Evolutionary conservation across 805 yeast species (phyloP).

Genomic region (Hanseniaspora hatyaiensis): DNA sequence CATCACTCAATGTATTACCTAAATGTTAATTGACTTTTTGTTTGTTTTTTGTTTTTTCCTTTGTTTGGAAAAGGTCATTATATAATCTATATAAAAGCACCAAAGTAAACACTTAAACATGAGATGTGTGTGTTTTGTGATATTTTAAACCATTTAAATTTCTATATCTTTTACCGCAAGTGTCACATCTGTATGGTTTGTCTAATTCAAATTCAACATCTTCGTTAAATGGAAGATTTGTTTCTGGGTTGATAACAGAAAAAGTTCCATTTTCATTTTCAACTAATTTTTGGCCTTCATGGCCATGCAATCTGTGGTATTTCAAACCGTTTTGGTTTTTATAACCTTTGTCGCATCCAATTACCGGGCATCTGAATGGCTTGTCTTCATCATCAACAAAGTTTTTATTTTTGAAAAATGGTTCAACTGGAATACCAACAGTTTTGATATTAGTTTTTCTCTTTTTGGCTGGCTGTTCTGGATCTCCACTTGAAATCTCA

Average conservation of each 20-base stretch:
- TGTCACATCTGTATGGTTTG: slow-evolving; percentile 96
- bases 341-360: slow-evolving; percentile 94
- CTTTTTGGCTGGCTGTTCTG: slow-evolving; percentile 3
- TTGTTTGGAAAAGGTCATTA: background rate
- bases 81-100: no score
- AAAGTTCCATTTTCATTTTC: slow-evolving; percentile 88
- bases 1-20: background rate
- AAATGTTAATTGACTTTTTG: no score
- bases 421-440: slow-evolving; percentile 13
- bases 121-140: slow-evolving; percentile 97
- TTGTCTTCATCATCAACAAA: slow-evolving; percentile 55
- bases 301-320: slow-evolving; percentile 92
- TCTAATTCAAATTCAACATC: slow-evolving; percentile 93
- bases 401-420: slow-evolving; percentile 1
- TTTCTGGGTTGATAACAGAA: slow-evolving; percentile 82
- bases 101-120: slow-evolving; percentile 1
- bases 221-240: slow-evolving; percentile 80
- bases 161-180: slow-evolving; percentile 94
- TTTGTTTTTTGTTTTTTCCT: no score
- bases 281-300: slow-evolving; percentile 84
- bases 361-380: slow-evolving; percentile 95
- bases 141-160: slow-evolving; percentile 91
- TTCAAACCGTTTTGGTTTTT: slow-evolving; percentile 95
- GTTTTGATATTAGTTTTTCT: slow-evolving; percentile 9
- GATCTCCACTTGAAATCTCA: background rate